Evolutionary conservation across 768 basidiomycete genomes (phyloP).

Genomic region (Suillus sp.): DNA sequence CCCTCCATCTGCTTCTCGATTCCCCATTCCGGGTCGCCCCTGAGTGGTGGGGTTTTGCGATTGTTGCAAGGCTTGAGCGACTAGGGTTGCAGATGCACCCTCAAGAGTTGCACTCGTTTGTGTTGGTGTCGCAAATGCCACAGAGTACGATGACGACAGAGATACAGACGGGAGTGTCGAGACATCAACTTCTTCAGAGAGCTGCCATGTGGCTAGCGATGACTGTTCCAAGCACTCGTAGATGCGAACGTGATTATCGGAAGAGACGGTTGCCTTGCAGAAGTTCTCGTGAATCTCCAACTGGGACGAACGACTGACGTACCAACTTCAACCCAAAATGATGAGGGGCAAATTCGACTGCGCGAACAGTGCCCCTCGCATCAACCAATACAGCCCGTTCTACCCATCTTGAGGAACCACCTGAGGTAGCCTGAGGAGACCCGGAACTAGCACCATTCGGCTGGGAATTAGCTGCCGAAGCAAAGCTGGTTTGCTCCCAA

Average conservation of each 20-base stretch:
- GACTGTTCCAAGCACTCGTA: conserved; percentile 89
- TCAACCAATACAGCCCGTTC: conserved; percentile 78
- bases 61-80: conserved; percentile 67
- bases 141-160: conserved; percentile 49
- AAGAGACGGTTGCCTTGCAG: conserved; percentile 78
- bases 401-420: conserved; percentile 57
- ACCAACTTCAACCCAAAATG: conserved; percentile 90
- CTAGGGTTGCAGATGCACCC: conserved; percentile 56
- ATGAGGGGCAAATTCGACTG: conserved; percentile 85
- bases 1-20: conserved; percentile 84
- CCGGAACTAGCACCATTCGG: conserved; percentile 25
- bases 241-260: conserved; percentile 84
- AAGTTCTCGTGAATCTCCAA: conserved; percentile 5
- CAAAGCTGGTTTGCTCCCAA: conserved; percentile 69
- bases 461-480: conserved; percentile 31
- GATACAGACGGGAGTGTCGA: conserved; percentile 48
- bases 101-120: conserved; percentile 59
- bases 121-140: conserved; percentile 71
- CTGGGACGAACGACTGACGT: conserved; percentile 23
- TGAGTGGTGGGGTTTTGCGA: conserved; percentile 35
- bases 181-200: conserved; percentile 78
- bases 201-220: conserved; percentile 69
- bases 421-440: conserved; percentile 25
- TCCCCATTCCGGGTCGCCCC: conserved; percentile 50
- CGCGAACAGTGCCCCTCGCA: conserved; percentile 82